phyloP scores from a whole-genome alignment of 176 grass and related monocot genomes.

The Oryza meridionalis region DNA sequence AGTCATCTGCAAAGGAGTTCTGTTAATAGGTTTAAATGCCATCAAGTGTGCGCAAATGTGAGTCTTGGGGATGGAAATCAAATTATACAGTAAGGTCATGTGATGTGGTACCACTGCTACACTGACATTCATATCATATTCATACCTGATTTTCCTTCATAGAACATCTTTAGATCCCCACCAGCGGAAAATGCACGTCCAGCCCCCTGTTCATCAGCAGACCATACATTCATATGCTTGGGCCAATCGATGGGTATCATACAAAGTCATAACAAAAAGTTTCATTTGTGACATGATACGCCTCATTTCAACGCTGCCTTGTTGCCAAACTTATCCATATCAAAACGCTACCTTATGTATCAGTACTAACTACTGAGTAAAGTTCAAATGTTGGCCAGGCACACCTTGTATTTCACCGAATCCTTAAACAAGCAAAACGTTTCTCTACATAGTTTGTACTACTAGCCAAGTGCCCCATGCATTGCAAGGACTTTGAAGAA shows the following conservation, averaged over 20 bases:
- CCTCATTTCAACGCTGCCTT: not conserved
- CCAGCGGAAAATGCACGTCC: slow-evolving; percentile 94
- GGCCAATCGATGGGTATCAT: not conserved
- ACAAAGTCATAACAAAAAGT: not conserved
- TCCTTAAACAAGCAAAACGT: not conserved
- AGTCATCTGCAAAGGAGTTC: slow-evolving; percentile 69
- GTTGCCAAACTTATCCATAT: not conserved
- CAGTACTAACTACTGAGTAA: not conserved
- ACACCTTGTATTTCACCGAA: not conserved
- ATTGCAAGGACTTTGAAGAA: not conserved
- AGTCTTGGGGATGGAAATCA: slow-evolving; percentile 1
- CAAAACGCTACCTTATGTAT: slow-evolving; percentile 8
- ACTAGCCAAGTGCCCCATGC: not conserved
- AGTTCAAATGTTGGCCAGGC: not conserved
- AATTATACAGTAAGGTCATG: not conserved
- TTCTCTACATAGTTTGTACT: not conserved
- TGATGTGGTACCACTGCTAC: not conserved
- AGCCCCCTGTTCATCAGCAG: slow-evolving; percentile 57
- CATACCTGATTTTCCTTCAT: slow-evolving; percentile 85
- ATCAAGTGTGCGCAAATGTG: not conserved
- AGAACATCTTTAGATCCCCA: slow-evolving; percentile 98
- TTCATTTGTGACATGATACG: not conserved
- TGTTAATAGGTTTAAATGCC: not conserved
- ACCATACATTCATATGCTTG: slow-evolving; percentile 5
- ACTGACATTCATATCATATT: slow-evolving; percentile 43